phyloP scores from a whole-genome alignment of 2,329 filamentous ascomycete genomes.

The Microdochium trichocladiopsis region DNA sequence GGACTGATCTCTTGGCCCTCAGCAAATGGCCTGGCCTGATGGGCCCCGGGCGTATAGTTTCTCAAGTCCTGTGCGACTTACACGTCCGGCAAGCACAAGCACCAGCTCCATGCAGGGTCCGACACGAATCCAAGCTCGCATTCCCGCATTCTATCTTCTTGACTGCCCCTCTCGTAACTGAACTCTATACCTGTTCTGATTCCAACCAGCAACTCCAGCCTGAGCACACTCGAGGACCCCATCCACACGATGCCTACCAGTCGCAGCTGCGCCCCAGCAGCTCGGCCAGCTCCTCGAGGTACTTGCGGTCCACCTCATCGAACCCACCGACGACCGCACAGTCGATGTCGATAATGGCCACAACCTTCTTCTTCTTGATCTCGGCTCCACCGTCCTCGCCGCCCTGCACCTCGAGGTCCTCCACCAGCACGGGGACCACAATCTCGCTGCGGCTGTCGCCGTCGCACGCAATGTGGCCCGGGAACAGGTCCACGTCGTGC shows the following conservation, averaged over 20 bases:
- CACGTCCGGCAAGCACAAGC: too few species aligned
- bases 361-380: slow-evolving; percentile 33
- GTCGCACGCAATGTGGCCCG: slow-evolving; percentile 79
- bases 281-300: slow-evolving; percentile 59
- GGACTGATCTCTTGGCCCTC: too few species aligned
- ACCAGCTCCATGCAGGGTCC: too few species aligned
- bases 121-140: too few species aligned
- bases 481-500: slow-evolving; percentile 65
- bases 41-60: too few species aligned
- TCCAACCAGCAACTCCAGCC: too few species aligned
- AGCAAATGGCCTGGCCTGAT: too few species aligned
- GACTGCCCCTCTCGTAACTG: background rate
- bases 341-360: slow-evolving; percentile 76
- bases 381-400: slow-evolving; percentile 12
- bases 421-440: slow-evolving; percentile 62
- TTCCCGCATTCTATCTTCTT: too few species aligned
- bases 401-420: slow-evolving; percentile 15
- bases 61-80: too few species aligned
- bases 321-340: slow-evolving; percentile 63
- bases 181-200: too few species aligned
- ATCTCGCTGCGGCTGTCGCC: slow-evolving; percentile 71
- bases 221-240: background rate
- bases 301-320: slow-evolving; percentile 56
- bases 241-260: slow-evolving; percentile 38
- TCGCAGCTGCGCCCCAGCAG: slow-evolving; percentile 56